Evolutionary conservation across 139 green algal genomes (phyloP), one percentile per base, ranked within the genome.

Genomic region (Haematococcus lacustris): DNA sequence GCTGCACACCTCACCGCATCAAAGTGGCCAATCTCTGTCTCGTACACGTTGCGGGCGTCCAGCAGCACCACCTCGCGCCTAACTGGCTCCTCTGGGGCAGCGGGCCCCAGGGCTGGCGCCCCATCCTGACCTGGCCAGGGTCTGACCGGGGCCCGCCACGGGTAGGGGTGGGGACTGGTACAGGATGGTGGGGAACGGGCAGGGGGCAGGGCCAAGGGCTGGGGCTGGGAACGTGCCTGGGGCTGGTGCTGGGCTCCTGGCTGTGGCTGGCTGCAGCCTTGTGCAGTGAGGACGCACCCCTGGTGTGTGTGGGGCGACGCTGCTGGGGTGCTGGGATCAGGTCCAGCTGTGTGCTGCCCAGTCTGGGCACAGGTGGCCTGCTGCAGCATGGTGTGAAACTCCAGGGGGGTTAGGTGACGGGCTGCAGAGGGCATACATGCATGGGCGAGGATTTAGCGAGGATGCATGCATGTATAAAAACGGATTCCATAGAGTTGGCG

Each of bases 41-140:
- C 90, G 62, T 96, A 96, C 2, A 86, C 7, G 73, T 96, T 96
- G 0, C 90, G 61, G 0, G 66, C 71, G 53, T 96, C 90, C 43
- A 96, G n/a, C 37, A 96, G 73, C 67, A 96, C 89, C 3, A 75
- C 75, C 17, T 59, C 39, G 2, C 6, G 4, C 41, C 35, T 1
- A 63, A 32, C 47, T 37, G 7, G 1, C 39, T 39, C 2, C 5
- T 39, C 1, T 9, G 2, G 3, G 4, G 30, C 63, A 35, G 50
- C 3, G 38, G 39, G 39, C 53, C 2, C 33, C 64, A 3, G 4
- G 26, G 17, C 28, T 66, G 28, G 38, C 64, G 4, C 23, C 39
- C 34, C n/a, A 25, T 17, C 4, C 26, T 57, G 61, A 26, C 34
- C 32, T 30, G 3, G 9, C 38, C 2, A 6, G 21, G 3, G 37